Conservation (phyloP, 2,329 filamentous ascomycete species). For the Pezicula carpinea region DNA sequence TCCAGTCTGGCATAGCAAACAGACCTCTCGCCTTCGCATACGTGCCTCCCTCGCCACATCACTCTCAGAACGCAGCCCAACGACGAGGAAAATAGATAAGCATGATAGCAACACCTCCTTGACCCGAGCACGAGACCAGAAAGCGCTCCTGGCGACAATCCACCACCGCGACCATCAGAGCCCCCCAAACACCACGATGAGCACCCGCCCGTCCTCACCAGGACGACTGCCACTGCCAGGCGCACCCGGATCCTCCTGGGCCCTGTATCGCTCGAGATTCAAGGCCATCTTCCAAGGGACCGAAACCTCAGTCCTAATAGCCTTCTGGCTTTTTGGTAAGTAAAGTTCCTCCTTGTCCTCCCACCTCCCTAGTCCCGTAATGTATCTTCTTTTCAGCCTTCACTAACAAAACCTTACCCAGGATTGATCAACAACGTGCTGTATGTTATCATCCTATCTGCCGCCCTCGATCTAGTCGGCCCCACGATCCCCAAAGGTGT, state of each 20-base stretch:
- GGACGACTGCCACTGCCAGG: slow-evolving; percentile 52
- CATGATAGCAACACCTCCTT: background rate
- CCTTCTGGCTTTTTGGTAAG: slow-evolving; percentile 96
- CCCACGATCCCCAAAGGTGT: slow-evolving; percentile 81
- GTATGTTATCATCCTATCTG: slow-evolving; percentile 94
- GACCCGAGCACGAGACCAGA: background rate
- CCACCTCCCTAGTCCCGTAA: background rate
- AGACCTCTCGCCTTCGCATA: no score
- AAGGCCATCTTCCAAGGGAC: slow-evolving; percentile 58
- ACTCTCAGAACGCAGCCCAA: no score
- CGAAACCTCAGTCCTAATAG: slow-evolving; percentile 66
- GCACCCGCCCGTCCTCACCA: slow-evolving; percentile 20
- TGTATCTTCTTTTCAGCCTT: no score
- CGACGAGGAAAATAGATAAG: no score
- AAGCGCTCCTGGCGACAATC: background rate
- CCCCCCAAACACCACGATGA: slow-evolving; percentile 8
- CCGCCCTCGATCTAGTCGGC: slow-evolving; percentile 91
- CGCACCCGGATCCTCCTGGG: slow-evolving; percentile 63
- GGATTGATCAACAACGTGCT: slow-evolving; percentile 95
- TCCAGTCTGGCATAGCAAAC: no score
- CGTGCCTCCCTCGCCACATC: no score
- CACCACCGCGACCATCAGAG: slow-evolving; percentile 1
- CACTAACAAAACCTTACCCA: slow-evolving; percentile 32
- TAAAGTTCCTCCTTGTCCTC: slow-evolving; percentile 36
- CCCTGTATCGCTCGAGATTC: slow-evolving; percentile 64